A percentile compares a stretch with the other conserved stretches of the same genome.
phyloP scores from a whole-genome alignment of 495 filamentous ascomycete species.

The Hypoxylon intermedium region DNA sequence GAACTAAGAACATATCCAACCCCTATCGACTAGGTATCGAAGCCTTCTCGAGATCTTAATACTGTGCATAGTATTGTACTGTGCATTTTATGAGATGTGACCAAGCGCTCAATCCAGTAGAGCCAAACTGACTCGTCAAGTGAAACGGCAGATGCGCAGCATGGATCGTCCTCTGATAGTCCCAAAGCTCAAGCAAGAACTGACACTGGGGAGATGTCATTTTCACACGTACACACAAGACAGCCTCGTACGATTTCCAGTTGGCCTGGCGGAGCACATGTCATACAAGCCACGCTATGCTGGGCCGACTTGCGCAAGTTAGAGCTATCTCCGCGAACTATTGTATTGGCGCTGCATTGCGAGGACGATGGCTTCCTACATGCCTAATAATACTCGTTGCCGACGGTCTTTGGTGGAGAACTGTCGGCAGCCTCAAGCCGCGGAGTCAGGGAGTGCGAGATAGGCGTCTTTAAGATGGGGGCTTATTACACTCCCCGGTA shows the following conservation, averaged over 20 bases:
- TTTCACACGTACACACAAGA: not conserved
- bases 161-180: slow-evolving; percentile 17
- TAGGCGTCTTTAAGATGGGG: slow-evolving; percentile 32
- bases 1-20: too few species aligned
- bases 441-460: slow-evolving; percentile 10
- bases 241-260: slow-evolving; percentile 23
- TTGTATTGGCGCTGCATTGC: slow-evolving; percentile 15
- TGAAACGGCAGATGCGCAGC: slow-evolving; percentile 21
- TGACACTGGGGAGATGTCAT: slow-evolving; percentile 1
- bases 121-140: slow-evolving; percentile 8
- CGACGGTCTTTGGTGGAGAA: slow-evolving; percentile 26
- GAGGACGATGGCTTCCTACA: not conserved
- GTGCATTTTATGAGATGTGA: not conserved
- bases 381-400: not conserved
- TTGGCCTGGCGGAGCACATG: slow-evolving; percentile 17
- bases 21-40: too few species aligned
- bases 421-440: slow-evolving; percentile 18
- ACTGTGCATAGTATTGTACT: too few species aligned
- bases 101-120: too few species aligned
- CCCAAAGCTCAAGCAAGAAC: slow-evolving; percentile 3
- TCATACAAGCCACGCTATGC: slow-evolving; percentile 23
- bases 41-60: too few species aligned
- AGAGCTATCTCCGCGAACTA: slow-evolving; percentile 16
- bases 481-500: slow-evolving; percentile 32
- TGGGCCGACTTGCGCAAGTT: not conserved